Evolutionary conservation across 2,329 filamentous ascomycete genomes (phyloP), one percentile per base, ranked within the genome.

Genomic region (Alternaria ventricosa): DNA sequence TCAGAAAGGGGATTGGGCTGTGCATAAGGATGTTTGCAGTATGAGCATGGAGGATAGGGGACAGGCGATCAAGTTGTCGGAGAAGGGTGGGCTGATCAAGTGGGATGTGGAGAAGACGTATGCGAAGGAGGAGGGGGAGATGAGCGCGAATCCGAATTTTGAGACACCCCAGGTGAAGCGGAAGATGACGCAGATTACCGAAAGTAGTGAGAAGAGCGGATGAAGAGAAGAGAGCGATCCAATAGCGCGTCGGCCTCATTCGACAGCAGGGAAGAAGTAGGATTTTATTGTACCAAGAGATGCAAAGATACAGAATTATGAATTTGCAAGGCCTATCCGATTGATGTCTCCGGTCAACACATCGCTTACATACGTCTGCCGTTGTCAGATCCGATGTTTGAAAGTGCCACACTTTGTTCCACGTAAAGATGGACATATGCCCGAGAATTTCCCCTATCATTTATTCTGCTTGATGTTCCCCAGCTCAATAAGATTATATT

Each of bases 21-120:
- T 73, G 27, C 71, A 74, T 25, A 73, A 71, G 49, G 57, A 65
- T 45, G 55, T 72, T 7, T 74, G 71, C 36, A 68, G 33, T 10
- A 66, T 74, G 67, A 63, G 65, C 6, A 51, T 66, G 55, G 70
- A 72, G 47, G 71, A 74, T 30, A 53, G 71, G 11, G 71, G 71
- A 0, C 68, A 69, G 43, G 69, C 68, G 15, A 59, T 74, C 13
- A 66, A 63, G 57, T 63, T 73, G 45, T 61, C 61, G 2, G 57
- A 69, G 43, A 71, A 71, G 23, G 69, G 71, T 2, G 71, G 71
- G 1, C 22, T 74, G 57, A 69, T 72, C 18, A 60, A 28, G 15
- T 74, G 71, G 71, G 71, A 71, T 47, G 41, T 55, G 18, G 63
- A 61, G 18, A 65, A 56, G 60, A 69, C 50, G 11, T 67, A 63